These are phyloP conservation scores for Houttuynia cordata DNA, from an alignment of 164 flowering plant species.

Conservation along the genomic window DNA sequence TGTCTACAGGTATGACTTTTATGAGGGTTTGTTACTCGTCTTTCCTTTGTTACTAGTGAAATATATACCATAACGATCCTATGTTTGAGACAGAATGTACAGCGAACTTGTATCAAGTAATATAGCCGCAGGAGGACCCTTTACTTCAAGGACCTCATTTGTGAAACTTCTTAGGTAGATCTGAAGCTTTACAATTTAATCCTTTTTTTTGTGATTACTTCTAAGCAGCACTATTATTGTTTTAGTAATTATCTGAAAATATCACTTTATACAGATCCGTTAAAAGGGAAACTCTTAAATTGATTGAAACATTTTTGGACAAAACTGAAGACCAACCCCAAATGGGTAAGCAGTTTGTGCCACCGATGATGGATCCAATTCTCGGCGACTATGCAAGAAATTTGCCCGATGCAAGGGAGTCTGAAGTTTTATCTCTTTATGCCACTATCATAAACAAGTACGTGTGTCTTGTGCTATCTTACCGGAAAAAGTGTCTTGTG, in stretches of 20 bases:
- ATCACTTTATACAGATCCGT: conserved; percentile 55
- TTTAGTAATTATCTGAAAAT: background rate
- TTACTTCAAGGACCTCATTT: conserved; percentile 70
- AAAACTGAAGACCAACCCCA: conserved; percentile 97
- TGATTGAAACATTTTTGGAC: conserved; percentile 92
- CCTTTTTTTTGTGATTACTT: background rate
- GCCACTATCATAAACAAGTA: conserved; percentile 97
- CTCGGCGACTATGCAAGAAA: conserved; percentile 95
- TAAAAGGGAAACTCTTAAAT: conserved; percentile 92
- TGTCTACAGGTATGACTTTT: conserved; percentile 62
- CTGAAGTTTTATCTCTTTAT: conserved; percentile 94
- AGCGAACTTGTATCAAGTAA: conserved; percentile 91
- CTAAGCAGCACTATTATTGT: background rate
- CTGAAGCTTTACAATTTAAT: background rate
- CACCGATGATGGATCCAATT: conserved; percentile 99
- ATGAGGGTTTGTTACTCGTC: background rate
- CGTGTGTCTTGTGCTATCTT: conserved; percentile 3
- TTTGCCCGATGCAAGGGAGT: conserved; percentile 97
- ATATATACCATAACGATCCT: no score
- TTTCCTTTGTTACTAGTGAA: background rate
- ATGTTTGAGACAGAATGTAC: conserved; percentile 68
- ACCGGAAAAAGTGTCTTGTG: background rate
- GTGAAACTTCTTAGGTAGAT: conserved; percentile 84
- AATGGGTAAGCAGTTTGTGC: conserved; percentile 95
- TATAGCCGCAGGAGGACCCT: conserved; percentile 92